These are phyloP conservation scores for Hypoxylon crocopeplum DNA, from an alignment of 495 filamentous ascomycete genomes.

Conservation along the genomic window DNA sequence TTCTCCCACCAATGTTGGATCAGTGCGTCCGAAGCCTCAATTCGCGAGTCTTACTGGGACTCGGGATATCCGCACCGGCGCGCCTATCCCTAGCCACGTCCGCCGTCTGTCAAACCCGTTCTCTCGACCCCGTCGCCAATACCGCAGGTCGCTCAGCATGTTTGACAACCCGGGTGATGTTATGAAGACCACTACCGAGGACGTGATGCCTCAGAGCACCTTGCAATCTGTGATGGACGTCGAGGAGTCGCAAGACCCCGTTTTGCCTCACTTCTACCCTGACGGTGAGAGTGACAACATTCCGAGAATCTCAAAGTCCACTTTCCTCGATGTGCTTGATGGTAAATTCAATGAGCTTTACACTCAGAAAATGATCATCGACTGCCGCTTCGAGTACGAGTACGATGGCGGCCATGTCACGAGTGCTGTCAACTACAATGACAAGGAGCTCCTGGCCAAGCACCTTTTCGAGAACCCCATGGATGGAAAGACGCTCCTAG, in stretches of 20 bases:
- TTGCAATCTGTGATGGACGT: constrained; percentile 80
- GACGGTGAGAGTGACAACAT: constrained; percentile 83
- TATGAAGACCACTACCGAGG: constrained; percentile 70
- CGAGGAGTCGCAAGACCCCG: constrained; percentile 67
- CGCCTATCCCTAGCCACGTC: constrained; percentile 71
- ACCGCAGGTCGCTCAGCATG: constrained; percentile 94
- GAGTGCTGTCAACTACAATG: constrained; percentile 91
- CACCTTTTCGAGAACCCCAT: constrained; percentile 74
- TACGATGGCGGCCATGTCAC: constrained; percentile 96
- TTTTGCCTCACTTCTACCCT: constrained; percentile 83
- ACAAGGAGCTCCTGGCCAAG: constrained; percentile 82
- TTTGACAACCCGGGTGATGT: constrained; percentile 91
- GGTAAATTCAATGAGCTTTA: constrained; percentile 78
- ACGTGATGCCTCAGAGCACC: constrained; percentile 52
- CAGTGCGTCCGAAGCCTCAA: constrained; percentile 67
- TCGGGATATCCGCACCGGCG: constrained; percentile 66
- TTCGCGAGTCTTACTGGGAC: constrained; percentile 55
- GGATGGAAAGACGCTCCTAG: constrained; percentile 74
- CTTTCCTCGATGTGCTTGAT: constrained; percentile 84
- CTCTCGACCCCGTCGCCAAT: constrained; percentile 83
- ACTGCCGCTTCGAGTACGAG: constrained; percentile 99
- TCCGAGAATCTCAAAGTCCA: constrained; percentile 82
- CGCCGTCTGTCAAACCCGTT: constrained; percentile 75
- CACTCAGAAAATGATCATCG: constrained; percentile 81
- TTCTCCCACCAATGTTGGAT: constrained; percentile 54